These are phyloP conservation scores for Cordia subcordata DNA, from an alignment of 257 asterid species.

Conservation along the genomic window DNA sequence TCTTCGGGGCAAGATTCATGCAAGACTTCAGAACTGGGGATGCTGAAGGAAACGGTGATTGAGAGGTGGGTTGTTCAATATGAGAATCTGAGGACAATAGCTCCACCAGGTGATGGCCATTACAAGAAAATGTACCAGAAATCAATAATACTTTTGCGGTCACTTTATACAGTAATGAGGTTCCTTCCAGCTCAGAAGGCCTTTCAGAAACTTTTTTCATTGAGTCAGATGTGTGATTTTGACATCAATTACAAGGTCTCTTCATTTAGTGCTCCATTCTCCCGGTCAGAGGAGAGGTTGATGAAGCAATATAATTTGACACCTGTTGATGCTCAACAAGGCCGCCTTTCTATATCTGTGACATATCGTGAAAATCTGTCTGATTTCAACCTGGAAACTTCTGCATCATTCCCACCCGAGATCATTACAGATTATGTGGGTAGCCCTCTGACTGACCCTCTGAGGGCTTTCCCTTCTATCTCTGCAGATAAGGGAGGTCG, in stretches of 20 bases:
- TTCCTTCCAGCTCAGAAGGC: conserved; percentile 94
- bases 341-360: conserved; percentile 73
- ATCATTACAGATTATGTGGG: conserved; percentile 92
- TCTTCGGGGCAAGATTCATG: conserved; percentile 28
- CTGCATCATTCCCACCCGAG: conserved; percentile 68
- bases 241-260: conserved; percentile 82
- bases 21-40: conserved; percentile 32
- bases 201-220: conserved; percentile 57
- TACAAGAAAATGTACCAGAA: conserved; percentile 83
- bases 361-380: conserved; percentile 72
- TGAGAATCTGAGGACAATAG: conserved; percentile 51
- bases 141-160: conserved; percentile 65
- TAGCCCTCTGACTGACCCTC: conserved; percentile 81
- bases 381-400: conserved; percentile 62
- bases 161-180: conserved; percentile 75
- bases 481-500: conserved; percentile 40
- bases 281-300: conserved; percentile 64
- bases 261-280: conserved; percentile 68
- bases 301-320: conserved; percentile 68
- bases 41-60: conserved; percentile 54
- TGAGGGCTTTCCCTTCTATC: conserved; percentile 62
- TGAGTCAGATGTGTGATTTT: conserved; percentile 59
- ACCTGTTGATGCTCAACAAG: conserved; percentile 83
- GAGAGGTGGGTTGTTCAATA: conserved; percentile 95
- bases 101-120: conserved; percentile 60